Percentiles rank a stretch among this genome's conserved stretches.
Evolutionary conservation across 208 protist species (phyloP).

Genomic region (Wallacemonas rigidus): DNA sequence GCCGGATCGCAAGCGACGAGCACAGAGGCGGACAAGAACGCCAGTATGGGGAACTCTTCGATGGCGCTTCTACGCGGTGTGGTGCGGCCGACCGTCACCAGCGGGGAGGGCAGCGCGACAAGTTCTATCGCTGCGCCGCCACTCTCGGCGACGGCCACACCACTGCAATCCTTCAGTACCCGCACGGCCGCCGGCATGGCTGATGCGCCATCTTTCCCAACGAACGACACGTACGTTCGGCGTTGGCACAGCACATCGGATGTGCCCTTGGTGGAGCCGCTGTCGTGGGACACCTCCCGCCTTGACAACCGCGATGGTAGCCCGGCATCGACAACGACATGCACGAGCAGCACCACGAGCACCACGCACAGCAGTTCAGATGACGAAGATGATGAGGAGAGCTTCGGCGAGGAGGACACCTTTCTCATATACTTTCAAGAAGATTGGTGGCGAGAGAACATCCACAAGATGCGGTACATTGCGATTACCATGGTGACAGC

Average conservation of each 20-base stretch:
- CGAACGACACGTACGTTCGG: neutral
- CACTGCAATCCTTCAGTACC: too few species aligned
- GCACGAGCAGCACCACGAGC: neutral
- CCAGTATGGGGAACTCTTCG: neutral
- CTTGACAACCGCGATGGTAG: neutral
- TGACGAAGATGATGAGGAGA: neutral
- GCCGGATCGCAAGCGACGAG: neutral
- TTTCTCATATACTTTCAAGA: constrained; percentile 66
- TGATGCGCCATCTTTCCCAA: neutral
- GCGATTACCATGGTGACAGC: constrained; percentile 50
- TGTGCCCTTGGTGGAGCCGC: neutral
- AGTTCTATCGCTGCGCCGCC: neutral
- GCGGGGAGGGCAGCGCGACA: neutral
- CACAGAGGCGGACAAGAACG: neutral
- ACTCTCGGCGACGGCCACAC: neutral
- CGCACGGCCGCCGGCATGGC: neutral
- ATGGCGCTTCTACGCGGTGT: neutral
- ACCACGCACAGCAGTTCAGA: neutral
- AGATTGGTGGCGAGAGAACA: constrained; percentile 76
- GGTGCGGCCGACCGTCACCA: too few species aligned
- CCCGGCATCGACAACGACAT: constrained; percentile 1
- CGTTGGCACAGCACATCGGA: constrained; percentile 10
- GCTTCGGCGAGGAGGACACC: constrained; percentile 7
- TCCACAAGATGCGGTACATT: constrained; percentile 78
- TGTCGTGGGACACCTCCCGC: neutral